These are phyloP conservation scores for Zygosaccharomyces bailii DNA, from an alignment of 805 yeast genomes.

Conservation along the genomic window DNA sequence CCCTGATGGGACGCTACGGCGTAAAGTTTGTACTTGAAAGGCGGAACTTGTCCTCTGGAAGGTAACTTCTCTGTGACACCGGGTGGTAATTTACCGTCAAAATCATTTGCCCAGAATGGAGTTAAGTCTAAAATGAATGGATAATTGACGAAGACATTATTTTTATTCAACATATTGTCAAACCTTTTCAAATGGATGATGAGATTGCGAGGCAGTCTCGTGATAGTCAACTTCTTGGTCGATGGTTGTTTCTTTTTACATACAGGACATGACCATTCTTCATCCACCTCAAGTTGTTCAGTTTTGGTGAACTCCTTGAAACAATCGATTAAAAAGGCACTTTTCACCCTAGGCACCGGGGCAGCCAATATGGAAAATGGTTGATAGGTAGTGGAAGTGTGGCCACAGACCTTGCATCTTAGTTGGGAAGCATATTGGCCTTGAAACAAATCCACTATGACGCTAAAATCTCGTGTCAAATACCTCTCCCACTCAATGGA, in stretches of 20 bases:
- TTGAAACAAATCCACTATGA: constrained; percentile 76
- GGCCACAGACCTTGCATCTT: constrained; percentile 65
- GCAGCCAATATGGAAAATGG: constrained; percentile 75
- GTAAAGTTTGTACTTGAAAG: constrained; percentile 69
- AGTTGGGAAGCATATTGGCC: constrained; percentile 85
- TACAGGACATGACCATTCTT: constrained; percentile 79
- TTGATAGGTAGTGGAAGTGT: constrained; percentile 81
- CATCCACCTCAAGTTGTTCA: constrained; percentile 71
- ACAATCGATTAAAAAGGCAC: constrained; percentile 54
- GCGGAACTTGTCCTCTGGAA: constrained; percentile 73
- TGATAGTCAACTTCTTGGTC: constrained; percentile 64
- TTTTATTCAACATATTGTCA: constrained; percentile 43
- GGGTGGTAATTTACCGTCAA: constrained; percentile 27
- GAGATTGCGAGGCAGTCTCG: constrained; percentile 72
- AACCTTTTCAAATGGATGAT: constrained; percentile 87
- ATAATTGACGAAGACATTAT: constrained; percentile 64
- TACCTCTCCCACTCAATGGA: constrained; percentile 92
- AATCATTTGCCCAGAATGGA: constrained; percentile 52
- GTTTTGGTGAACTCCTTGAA: constrained; percentile 71
- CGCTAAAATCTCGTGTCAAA: constrained; percentile 70
- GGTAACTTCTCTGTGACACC: constrained; percentile 39
- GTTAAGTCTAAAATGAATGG: constrained; percentile 67
- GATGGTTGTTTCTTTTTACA: constrained; percentile 65
- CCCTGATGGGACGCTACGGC: constrained; percentile 88
- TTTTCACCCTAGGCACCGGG: constrained; percentile 61